Evolutionary conservation across 1,139 yeast species (phyloP), one percentile per base, ranked within the genome.

Genomic region (Magnusiomyces paraingens): DNA sequence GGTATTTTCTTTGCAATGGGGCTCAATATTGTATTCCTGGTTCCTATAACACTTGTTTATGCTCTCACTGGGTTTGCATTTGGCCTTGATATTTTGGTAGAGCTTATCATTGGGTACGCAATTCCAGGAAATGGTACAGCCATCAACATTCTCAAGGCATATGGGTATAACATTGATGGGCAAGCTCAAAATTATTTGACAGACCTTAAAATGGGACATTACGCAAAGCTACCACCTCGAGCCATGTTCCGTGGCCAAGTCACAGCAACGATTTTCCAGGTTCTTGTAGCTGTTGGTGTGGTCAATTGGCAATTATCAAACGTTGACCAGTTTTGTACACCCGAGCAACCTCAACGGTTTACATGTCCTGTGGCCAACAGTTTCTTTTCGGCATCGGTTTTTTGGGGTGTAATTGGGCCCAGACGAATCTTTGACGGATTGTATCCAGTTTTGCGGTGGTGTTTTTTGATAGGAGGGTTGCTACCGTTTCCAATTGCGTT

Each of bases 381-480:
- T 8, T 26, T 26, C 8, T 26, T 26, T 26, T 26, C 32, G 32
- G 32, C 32, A 8, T 73, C 79, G 26, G 76, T 78, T n/a, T 66
- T 77, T 47, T 79, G 79, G 77, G 85, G 85, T 58, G 77, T 76
- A 52, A 80, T 82, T 61, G 86, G 85, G 38, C 86, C 86, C 22
- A 70, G 75, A 63, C 73, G 77, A 54, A 76, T 79, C 18, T 79
- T 81, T 60, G 62, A 63, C 45, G 73, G 72, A 0, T 65, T 76
- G 17, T 77, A 77, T 57, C 80, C 80, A 14, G 61, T 69, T 20
- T 66, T 77, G 61, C 67, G 69, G 56, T 78, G 67, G 68, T 73
- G 79, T 56, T 81, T 81, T 73, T 67, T 80, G 50, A 72, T 80
- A 50, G 85, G 85, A 0, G 73, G 73, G 55, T 76, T 2, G 60